Conservation (phyloP, 441 rosid genomes). For the Populus tomentosa region DNA sequence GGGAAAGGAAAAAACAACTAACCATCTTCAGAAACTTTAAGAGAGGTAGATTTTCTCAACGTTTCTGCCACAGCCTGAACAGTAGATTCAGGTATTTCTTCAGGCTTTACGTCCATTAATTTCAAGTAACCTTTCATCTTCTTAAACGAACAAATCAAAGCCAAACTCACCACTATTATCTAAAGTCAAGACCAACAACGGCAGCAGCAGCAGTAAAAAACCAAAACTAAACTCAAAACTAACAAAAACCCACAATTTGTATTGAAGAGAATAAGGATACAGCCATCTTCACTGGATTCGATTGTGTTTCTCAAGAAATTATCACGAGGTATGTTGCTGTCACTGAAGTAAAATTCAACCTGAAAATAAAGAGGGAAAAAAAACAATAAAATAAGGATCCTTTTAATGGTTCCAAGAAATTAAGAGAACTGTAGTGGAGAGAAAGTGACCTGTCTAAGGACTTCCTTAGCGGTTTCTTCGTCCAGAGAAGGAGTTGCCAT, state of each 20-base stretch:
- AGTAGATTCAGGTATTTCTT: conserved; percentile 67
- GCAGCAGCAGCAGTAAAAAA: background rate
- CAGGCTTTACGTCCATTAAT: conserved; percentile 55
- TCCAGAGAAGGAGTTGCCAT: conserved; percentile 68
- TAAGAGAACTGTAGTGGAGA: background rate
- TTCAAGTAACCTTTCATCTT: conserved; percentile 80
- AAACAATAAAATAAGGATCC: background rate
- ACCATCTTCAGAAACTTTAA: conserved; percentile 90
- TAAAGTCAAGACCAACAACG: conserved; percentile 32
- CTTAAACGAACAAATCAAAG: conserved; percentile 82
- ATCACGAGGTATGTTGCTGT: too few relatives aligned
- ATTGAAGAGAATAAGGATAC: conserved; percentile 46
- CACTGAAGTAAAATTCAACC: conserved; percentile 94
- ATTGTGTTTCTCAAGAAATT: conserved; percentile 58
- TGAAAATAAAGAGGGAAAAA: conserved; percentile 17
- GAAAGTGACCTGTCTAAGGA: conserved; percentile 69
- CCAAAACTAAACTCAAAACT: background rate
- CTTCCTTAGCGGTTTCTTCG: conserved; percentile 60
- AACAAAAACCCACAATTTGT: background rate
- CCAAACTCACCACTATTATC: conserved; percentile 71
- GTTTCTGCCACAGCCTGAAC: conserved; percentile 76
- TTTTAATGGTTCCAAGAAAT: background rate
- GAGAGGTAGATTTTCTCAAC: conserved; percentile 60
- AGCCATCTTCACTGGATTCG: conserved; percentile 57
- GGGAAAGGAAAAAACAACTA: conserved; percentile 11